Evolutionary conservation across 768 basidiomycete species (phyloP), one percentile per base, ranked within the genome.

Genomic region (Trametopsis cervina): DNA sequence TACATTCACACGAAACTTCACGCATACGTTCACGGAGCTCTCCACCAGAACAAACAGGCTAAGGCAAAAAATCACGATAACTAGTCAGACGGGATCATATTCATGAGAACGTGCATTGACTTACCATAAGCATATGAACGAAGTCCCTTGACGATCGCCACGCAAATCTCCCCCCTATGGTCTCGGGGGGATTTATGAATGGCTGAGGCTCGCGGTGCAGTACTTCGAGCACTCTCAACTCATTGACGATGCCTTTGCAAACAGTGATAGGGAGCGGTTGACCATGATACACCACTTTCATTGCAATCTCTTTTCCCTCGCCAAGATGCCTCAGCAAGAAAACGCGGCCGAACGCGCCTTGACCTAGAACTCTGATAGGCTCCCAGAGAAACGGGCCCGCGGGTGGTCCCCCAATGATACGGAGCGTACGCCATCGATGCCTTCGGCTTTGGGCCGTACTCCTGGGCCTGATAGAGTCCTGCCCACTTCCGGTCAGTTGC

Each of bases 1-100:
- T 43, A 2, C 43, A 36, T 4, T 20, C 26, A 33, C 29, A 7
- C 0, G 11, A 13, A 7, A 59, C 36, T 20, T 33, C 33, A 1
- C 46, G 21, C 26, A 27, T 27, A 39, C 58, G 57, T 4, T 33
- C 38, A 18, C 20, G 39, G 29, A 62, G 35, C 23, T 58, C 54
- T 4, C 60, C 59, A 7, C 59, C 59, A 1, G 49, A 43, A 38
- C 54, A 58, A 15, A 49, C 29, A 2, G 57, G 49, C 57, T 58
- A 42, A 6, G 25, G 18, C 10, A 36, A n/a, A 25, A 36, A n/a
- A n/a, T n/a, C n/a, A n/a, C n/a, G n/a, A n/a, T n/a, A n/a, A n/a
- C n/a, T n/a, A n/a, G n/a, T n/a, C n/a, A n/a, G n/a, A n/a, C n/a
- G n/a, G n/a, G n/a, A n/a, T n/a, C n/a, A n/a, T n/a, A n/a, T n/a